Conservation (phyloP, 2,329 filamentous ascomycete species). For the Raffaelea albimanens region DNA sequence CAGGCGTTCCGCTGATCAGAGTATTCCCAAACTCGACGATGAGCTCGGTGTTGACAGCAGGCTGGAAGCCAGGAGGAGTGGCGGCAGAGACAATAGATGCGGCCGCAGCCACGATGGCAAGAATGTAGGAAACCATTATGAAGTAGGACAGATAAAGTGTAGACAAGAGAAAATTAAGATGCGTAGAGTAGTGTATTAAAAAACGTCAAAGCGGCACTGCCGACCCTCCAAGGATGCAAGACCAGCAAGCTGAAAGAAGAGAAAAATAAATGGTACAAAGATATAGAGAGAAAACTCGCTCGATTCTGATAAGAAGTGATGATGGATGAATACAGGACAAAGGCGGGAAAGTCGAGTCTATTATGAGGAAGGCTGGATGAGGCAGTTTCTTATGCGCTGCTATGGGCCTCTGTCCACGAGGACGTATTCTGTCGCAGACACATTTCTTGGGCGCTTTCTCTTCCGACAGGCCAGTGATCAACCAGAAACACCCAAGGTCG, state of each 20-base stretch:
- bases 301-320: no score
- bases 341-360: background rate
- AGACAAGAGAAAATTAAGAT: background rate
- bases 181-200: background rate
- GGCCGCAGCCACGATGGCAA: constrained; percentile 17
- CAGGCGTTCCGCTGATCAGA: constrained; percentile 26
- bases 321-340: background rate
- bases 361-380: no score
- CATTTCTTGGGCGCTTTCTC: no score
- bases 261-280: background rate
- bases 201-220: constrained; percentile 2
- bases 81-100: constrained; percentile 20
- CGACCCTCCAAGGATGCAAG: constrained; percentile 2
- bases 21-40: constrained; percentile 28
- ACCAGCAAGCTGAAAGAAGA: constrained; percentile 8
- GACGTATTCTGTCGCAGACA: no score
- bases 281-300: background rate
- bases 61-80: constrained; percentile 32
- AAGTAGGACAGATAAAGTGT: background rate
- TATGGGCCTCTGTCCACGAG: no score
- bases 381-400: no score
- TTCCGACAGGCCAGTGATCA: no score
- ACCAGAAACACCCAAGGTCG: background rate
- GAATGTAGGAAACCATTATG: constrained; percentile 12
- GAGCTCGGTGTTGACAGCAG: constrained; percentile 25